Evolutionary conservation across 768 basidiomycete genomes (phyloP), one percentile per base, ranked within the genome.

Genomic region (Pleurotus eryngii): DNA sequence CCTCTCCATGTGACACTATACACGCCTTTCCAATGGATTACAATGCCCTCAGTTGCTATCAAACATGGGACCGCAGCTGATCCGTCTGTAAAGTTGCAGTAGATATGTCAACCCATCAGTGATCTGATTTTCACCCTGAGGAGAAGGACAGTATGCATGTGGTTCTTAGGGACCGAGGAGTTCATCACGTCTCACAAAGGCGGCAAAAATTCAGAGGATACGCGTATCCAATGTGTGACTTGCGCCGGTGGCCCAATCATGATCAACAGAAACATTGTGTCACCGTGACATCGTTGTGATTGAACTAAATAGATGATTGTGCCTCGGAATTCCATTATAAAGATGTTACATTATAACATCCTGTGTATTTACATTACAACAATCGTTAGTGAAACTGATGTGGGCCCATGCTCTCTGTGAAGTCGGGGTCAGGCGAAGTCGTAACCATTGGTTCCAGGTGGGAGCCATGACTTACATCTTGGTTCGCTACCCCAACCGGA

Each of bases 381-480:
- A 54, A 42, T 42, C 15, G 51, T 18, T 39, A 50, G 38, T 40
- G 39, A 54, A 39, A 54, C 51, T 54, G 51, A 54, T 54, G 51
- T 45, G 42, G 42, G 20, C 42, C 42, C 42, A n/a, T 35, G 30
- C 30, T 35, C 30, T 35, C 30, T 35, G 30, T 35, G 30, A 35
- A 35, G 30, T 35, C 11, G 30, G 30, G 30, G 30, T 9, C 30
- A 35, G 30, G 30, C 30, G n/a, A n/a, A n/a, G 30, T 35, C 11
- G 30, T 35, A 35, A 35, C 30, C 30, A 35, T 35, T 35, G 30
- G 30, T 35, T 35, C 30, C 30, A 35, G 30, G 30, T 9, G 30
- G 30, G 11, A 15, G 15, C 27, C 14, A 15, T 50, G 49, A 50
- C 26, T 50, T 50, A 50, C 49, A 27, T 50, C 49, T 50, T 50